These are phyloP conservation scores for Golovinomyces cichoracearum DNA, from an alignment of 2,329 filamentous ascomycete genomes.

Conservation along the genomic window DNA sequence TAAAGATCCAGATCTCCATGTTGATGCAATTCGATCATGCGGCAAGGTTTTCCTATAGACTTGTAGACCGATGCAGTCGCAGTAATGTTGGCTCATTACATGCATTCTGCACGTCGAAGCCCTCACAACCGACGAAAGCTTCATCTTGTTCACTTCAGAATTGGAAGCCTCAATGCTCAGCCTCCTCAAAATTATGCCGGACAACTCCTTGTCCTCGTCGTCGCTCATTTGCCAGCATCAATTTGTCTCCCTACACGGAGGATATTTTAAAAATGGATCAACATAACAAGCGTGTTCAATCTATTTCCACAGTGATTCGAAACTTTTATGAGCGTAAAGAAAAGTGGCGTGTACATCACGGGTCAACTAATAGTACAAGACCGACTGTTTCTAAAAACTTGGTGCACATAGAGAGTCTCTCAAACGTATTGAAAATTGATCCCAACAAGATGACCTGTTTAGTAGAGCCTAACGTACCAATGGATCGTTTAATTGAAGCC, in stretches of 20 bases:
- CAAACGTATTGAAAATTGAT: slow-evolving; percentile 21
- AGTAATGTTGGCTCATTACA: not conserved
- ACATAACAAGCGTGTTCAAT: slow-evolving; percentile 20
- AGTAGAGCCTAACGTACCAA: slow-evolving; percentile 43
- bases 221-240: not conserved
- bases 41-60: not conserved
- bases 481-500: slow-evolving; percentile 35
- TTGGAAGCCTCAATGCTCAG: not conserved
- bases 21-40: not conserved
- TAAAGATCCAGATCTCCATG: too few relatives aligned
- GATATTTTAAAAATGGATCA: slow-evolving; percentile 6
- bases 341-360: slow-evolving; percentile 30
- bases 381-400: slow-evolving; percentile 18
- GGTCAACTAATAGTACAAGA: slow-evolving; percentile 27
- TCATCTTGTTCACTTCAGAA: not conserved
- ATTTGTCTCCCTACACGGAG: not conserved
- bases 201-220: not conserved
- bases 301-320: slow-evolving; percentile 21
- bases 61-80: not conserved
- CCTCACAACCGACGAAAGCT: not conserved
- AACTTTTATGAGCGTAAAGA: slow-evolving; percentile 22
- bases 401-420: slow-evolving; percentile 24
- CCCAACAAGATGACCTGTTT: slow-evolving; percentile 19
- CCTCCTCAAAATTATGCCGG: not conserved
- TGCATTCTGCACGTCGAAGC: not conserved